Evolutionary conservation across 768 basidiomycete genomes (phyloP).

Genomic region (Phlegmacium glaucopus): DNA sequence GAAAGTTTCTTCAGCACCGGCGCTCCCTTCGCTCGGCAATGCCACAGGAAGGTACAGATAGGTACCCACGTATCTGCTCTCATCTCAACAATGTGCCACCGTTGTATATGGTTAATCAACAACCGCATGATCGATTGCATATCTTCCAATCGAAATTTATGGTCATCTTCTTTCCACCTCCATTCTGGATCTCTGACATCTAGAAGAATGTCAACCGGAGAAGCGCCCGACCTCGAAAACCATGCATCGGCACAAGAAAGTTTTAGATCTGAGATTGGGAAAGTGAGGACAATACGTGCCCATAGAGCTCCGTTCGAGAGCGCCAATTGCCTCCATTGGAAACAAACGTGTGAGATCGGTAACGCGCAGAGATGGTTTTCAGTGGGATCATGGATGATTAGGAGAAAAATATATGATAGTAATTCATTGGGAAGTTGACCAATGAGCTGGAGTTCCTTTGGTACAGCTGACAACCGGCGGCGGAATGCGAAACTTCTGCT

Average conservation of each 20-base stretch:
- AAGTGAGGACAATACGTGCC: slow-evolving; percentile 45
- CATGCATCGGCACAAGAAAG: slow-evolving; percentile 33
- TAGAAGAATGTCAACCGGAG: slow-evolving; percentile 48
- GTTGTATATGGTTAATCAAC: slow-evolving; percentile 39
- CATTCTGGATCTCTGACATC: slow-evolving; percentile 59
- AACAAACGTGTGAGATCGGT: slow-evolving; percentile 45
- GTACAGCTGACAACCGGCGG: slow-evolving; percentile 14
- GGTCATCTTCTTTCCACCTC: slow-evolving; percentile 48
- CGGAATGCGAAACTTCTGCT: neutral
- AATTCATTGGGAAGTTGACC: slow-evolving; percentile 31
- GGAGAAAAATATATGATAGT: slow-evolving; percentile 31
- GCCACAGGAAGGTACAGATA: slow-evolving; percentile 47
- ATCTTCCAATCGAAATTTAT: slow-evolving; percentile 37
- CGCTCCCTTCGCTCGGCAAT: slow-evolving; percentile 30
- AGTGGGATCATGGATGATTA: slow-evolving; percentile 16
- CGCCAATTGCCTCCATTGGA: slow-evolving; percentile 47
- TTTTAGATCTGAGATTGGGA: slow-evolving; percentile 37
- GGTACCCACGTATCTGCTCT: slow-evolving; percentile 60
- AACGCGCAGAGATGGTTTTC: slow-evolving; percentile 13
- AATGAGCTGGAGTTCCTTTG: slow-evolving; percentile 7
- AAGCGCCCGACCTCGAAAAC: slow-evolving; percentile 41
- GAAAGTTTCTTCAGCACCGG: slow-evolving; percentile 38
- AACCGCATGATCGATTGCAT: slow-evolving; percentile 45
- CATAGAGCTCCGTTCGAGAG: slow-evolving; percentile 46
- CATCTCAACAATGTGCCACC: slow-evolving; percentile 50